phyloP scores from a whole-genome alignment of 2,329 filamentous ascomycete species.

The Chalaropsis ovoidea region DNA sequence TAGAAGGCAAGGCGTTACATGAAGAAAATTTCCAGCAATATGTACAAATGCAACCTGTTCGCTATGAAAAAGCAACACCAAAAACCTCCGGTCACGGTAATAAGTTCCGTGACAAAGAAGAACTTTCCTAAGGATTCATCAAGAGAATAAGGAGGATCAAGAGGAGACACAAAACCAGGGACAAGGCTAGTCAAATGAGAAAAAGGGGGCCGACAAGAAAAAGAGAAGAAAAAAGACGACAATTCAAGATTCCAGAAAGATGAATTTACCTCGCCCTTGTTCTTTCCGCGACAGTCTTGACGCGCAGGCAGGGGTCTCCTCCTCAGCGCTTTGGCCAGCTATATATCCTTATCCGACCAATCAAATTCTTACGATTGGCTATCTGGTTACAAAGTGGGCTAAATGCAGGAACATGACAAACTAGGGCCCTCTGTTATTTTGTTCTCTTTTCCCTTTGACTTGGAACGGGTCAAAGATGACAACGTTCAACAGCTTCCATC shows the following conservation, averaged over 20 bases:
- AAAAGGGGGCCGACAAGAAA: constrained; percentile 5
- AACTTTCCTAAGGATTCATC: neutral
- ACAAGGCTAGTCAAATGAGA: neutral
- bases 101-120: neutral
- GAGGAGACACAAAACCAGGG: neutral
- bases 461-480: too few relatives aligned
- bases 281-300: constrained; percentile 26
- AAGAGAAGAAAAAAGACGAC: constrained; percentile 2
- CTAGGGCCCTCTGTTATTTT: too few relatives aligned
- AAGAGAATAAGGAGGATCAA: neutral
- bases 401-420: too few relatives aligned
- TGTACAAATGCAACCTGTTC: neutral
- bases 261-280: constrained; percentile 8
- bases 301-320: constrained; percentile 17
- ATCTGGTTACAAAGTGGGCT: too few relatives aligned
- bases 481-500: too few relatives aligned
- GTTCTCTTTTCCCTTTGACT: too few relatives aligned
- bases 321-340: constrained; percentile 16
- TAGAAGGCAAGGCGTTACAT: neutral
- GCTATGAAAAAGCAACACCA: neutral
- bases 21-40: neutral
- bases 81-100: neutral
- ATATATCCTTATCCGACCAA: neutral
- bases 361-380: neutral
- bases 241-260: neutral